Conservation (phyloP, 306 rosid genomes). For the Cicer bijugum region DNA sequence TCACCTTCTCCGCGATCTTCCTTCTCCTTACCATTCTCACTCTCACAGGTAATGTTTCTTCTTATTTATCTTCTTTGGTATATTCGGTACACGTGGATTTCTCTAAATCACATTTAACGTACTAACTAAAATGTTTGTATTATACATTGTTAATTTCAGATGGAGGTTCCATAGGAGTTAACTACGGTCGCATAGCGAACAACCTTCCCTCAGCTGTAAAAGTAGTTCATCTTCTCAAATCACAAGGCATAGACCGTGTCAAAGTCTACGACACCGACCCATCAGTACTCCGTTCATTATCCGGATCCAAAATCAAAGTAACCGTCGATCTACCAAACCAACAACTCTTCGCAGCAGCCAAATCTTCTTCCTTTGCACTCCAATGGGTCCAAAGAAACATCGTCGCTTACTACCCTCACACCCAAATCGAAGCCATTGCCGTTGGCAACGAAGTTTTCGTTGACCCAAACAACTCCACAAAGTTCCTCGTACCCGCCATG, state of each 20-base stretch:
- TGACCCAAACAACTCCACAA: conserved; percentile 71
- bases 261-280: conserved; percentile 94
- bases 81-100: too few species aligned
- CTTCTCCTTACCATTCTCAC: conserved; percentile 43
- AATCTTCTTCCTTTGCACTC: conserved; percentile 64
- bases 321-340: conserved; percentile 95
- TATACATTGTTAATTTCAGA: conserved; percentile 51
- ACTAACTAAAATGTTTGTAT: too few species aligned
- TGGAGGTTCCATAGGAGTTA: conserved; percentile 79
- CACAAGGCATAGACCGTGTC: conserved; percentile 66
- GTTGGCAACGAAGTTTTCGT: conserved; percentile 96
- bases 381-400: conserved; percentile 81
- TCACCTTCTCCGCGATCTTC: conserved; percentile 32
- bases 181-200: conserved; percentile 90
- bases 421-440: conserved; percentile 92
- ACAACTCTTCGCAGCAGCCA: conserved; percentile 73
- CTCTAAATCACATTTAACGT: background rate
- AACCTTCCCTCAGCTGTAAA: conserved; percentile 80
- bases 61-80: background rate
- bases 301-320: conserved; percentile 74
- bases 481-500: conserved; percentile 87
- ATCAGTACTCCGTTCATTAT: conserved; percentile 69
- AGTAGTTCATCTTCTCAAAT: conserved; percentile 69
- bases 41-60: conserved; percentile 52
- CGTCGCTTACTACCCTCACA: conserved; percentile 70